A percentile compares a stretch with the other conserved stretches of the same genome.
Evolutionary conservation across 768 basidiomycete species (phyloP).

Genomic region (Tylopilus felleus): DNA sequence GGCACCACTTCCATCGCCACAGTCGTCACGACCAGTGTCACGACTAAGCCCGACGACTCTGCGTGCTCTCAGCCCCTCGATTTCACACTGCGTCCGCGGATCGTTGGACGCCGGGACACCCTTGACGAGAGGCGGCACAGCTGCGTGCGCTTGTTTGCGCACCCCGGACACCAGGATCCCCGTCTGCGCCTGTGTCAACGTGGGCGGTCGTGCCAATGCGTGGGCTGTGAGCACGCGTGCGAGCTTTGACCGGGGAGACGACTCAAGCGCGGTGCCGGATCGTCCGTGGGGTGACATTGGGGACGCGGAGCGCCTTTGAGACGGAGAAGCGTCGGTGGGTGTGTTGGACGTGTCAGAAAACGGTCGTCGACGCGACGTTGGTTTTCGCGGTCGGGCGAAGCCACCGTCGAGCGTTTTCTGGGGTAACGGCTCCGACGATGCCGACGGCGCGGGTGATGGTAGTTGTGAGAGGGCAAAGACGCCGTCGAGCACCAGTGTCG

Average conservation of each 20-base stretch:
- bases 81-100: slow-evolving; percentile 4
- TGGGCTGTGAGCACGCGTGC: slow-evolving; percentile 15
- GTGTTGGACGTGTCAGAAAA: neutral
- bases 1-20: too few species aligned
- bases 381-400: slow-evolving; percentile 5
- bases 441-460: neutral
- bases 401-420: too few species aligned
- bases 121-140: neutral
- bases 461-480: slow-evolving; percentile 17
- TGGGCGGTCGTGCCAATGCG: neutral
- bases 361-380: neutral
- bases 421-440: neutral
- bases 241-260: slow-evolving; percentile 22
- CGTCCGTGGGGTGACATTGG: neutral
- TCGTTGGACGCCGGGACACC: slow-evolving; percentile 4
- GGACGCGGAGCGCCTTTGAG: too few species aligned
- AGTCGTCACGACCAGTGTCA: neutral
- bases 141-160: too few species aligned
- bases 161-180: neutral
- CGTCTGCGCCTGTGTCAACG: neutral
- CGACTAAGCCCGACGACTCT: neutral
- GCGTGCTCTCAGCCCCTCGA: slow-evolving; percentile 2
- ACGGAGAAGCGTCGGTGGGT: neutral
- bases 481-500: slow-evolving; percentile 19
- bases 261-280: neutral